Evolutionary conservation across 495 filamentous ascomycete species (phyloP), one percentile per base, ranked within the genome.

Genomic region (Aspergillus hancockii): DNA sequence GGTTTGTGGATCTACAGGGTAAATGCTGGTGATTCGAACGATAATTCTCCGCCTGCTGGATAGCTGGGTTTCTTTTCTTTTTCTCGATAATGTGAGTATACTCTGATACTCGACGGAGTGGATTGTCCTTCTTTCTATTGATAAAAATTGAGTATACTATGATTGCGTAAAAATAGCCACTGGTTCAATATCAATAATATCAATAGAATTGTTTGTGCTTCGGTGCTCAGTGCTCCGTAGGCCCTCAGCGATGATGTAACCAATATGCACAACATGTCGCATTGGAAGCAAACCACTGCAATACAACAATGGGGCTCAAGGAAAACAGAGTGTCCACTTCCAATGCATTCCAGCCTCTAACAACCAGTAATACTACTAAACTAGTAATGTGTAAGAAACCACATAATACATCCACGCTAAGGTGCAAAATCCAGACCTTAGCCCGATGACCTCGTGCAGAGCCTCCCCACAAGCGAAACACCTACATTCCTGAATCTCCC

Each of bases 401-500:
- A 23, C 6, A 47, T 45, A 7, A 22, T 47, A 47, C 43, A 47
- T 47, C 18, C 19, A n/a, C 43, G 23, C 43, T 47, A 47, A 54
- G 51, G 31, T 23, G 31, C 36, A 54, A 55, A 18, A 38, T 43
- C 32, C 49, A 40, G 23, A 14, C 23, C 14, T 58, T 19, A 46
- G 21, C 12, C 43, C 43, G 19, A 47, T 47, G 19, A 9, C 19
- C 43, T 47, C 7, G 19, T 23, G 43, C 43, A 47, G 43, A 47
- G 43, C 43, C 19, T 47, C 43, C 43, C 43, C 43, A 58, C 8
- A 45, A 45, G 50, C 19, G 22, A 14, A 52, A 45, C 21, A 18
- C 18, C 25, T 19, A 34, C 23, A 38, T 61, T 52, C 59, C 59
- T 62, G 50, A 53, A 57, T 41, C 38, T 36, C 49, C 59, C 59